phyloP scores from a whole-genome alignment of 345 rosid genomes.

The Punica granatum region DNA sequence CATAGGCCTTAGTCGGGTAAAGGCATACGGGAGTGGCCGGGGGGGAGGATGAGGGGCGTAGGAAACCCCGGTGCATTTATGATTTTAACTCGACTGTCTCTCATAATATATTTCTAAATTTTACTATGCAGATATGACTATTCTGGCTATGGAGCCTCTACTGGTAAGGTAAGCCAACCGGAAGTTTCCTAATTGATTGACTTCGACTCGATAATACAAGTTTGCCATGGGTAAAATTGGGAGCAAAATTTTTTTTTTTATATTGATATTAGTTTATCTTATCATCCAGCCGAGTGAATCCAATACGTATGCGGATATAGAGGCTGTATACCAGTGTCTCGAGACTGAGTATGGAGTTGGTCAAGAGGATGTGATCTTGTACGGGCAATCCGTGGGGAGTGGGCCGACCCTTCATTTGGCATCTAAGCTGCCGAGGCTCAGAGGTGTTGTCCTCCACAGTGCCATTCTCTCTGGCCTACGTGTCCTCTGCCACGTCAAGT shows the following conservation, averaged over 20 bases:
- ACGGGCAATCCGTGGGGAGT: slow-evolving; percentile 97
- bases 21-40: background rate
- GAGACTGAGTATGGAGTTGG: slow-evolving; percentile 87
- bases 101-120: slow-evolving; percentile 4
- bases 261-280: background rate
- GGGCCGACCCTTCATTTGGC: slow-evolving; percentile 97
- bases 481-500: slow-evolving; percentile 92
- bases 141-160: slow-evolving; percentile 96
- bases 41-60: too few relatives aligned
- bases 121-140: slow-evolving; percentile 70
- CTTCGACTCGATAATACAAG: background rate
- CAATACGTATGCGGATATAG: slow-evolving; percentile 93
- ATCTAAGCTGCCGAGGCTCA: slow-evolving; percentile 84
- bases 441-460: slow-evolving; percentile 97
- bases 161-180: slow-evolving; percentile 74
- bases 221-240: background rate
- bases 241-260: background rate
- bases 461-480: slow-evolving; percentile 99
- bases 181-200: background rate
- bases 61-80: background rate
- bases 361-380: slow-evolving; percentile 85
- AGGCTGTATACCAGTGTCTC: slow-evolving; percentile 88
- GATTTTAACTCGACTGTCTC: background rate
- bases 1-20: background rate
- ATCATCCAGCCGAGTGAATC: slow-evolving; percentile 77